These are phyloP conservation scores for Floccularia luteovirens DNA, from an alignment of 768 basidiomycete species.

Conservation along the genomic window DNA sequence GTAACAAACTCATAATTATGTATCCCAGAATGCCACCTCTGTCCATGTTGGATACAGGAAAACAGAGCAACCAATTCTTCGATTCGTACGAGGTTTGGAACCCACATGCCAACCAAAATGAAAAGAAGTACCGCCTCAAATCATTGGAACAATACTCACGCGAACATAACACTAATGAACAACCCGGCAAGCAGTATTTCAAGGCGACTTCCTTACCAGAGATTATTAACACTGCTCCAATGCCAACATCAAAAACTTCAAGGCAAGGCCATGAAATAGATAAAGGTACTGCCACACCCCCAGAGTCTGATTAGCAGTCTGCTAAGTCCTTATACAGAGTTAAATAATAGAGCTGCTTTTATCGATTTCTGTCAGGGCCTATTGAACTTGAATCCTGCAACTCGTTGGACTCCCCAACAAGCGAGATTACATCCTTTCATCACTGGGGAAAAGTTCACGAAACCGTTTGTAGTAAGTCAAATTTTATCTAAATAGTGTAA, in stretches of 20 bases:
- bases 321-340: constrained; percentile 44
- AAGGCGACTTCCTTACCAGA: constrained; percentile 90
- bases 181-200: constrained; percentile 99
- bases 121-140: constrained; percentile 86
- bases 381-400: constrained; percentile 89
- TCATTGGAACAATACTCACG: constrained; percentile 90
- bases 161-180: constrained; percentile 93
- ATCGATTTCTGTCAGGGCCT: constrained; percentile 97
- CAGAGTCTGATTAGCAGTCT: constrained; percentile 1
- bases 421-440: constrained; percentile 96
- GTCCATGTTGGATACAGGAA: constrained; percentile 94
- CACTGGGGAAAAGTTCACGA: constrained; percentile 92
- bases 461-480: constrained; percentile 68
- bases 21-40: constrained; percentile 71
- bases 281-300: constrained; percentile 49
- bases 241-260: constrained; percentile 75
- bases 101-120: constrained; percentile 60
- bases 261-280: constrained; percentile 79
- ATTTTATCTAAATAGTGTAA: constrained; percentile 3
- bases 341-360: constrained; percentile 90
- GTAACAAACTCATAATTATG: constrained; percentile 3
- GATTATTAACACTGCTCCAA: constrained; percentile 94
- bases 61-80: constrained; percentile 93
- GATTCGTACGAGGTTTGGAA: constrained; percentile 60
- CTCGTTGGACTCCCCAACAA: constrained; percentile 96